phyloP scores from a whole-genome alignment of 202 grass and related monocot species.

The Tripidium arundinaceum region DNA sequence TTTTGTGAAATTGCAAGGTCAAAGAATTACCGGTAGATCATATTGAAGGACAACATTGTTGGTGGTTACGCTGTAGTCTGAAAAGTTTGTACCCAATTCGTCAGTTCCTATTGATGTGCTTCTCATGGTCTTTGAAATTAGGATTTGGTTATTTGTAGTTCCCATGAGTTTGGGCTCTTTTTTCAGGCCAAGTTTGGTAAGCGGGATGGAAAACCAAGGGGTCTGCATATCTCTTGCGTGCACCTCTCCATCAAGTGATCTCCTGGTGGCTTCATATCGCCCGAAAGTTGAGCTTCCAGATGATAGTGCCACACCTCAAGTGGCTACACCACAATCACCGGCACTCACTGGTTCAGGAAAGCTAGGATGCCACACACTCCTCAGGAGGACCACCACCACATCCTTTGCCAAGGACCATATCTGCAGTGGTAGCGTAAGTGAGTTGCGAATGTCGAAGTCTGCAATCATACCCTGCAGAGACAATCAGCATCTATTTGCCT shows the following conservation, averaged over 20 bases:
- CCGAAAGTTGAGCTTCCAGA: constrained; percentile 57
- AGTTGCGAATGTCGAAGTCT: constrained; percentile 73
- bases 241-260: constrained; percentile 39
- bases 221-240: constrained; percentile 82
- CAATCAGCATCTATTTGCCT: constrained; percentile 49
- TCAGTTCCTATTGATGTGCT: background rate
- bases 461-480: constrained; percentile 48
- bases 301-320: constrained; percentile 41
- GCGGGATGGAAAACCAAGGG: constrained; percentile 47
- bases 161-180: constrained; percentile 2
- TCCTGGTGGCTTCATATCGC: constrained; percentile 69
- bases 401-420: constrained; percentile 39
- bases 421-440: constrained; percentile 53
- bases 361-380: constrained; percentile 54
- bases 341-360: constrained; percentile 48
- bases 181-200: constrained; percentile 59
- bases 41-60: constrained; percentile 76
- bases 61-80: constrained; percentile 46
- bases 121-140: background rate
- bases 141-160: constrained; percentile 3
- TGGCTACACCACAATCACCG: constrained; percentile 26
- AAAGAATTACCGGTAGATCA: constrained; percentile 75
- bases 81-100: background rate
- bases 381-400: constrained; percentile 35
- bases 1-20: constrained; percentile 37